A percentile compares a stretch with the other conserved stretches of the same genome.
Conservation (phyloP, 2,329 filamentous ascomycete species). For the Lachnellula suecica region DNA sequence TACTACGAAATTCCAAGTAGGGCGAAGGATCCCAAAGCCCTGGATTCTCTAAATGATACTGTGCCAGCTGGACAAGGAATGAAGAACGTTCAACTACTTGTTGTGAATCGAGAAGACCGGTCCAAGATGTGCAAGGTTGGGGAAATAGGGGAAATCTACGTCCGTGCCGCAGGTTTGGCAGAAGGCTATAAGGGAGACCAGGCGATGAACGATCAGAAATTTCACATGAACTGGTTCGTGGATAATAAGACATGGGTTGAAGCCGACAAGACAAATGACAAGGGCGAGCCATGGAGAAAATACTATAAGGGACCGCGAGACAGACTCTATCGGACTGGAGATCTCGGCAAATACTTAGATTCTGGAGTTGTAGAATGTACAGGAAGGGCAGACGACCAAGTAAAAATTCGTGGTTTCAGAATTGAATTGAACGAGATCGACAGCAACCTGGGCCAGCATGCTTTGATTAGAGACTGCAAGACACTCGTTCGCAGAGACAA, state of each 20-base stretch:
- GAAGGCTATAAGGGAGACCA: conserved; percentile 63
- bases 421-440: conserved; percentile 96
- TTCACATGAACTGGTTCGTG: conserved; percentile 35
- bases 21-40: conserved; percentile 59
- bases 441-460: conserved; percentile 72
- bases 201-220: conserved; percentile 29
- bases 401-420: conserved; percentile 94
- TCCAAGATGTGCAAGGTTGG: conserved; percentile 73
- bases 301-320: conserved; percentile 82
- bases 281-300: conserved; percentile 71
- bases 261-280: conserved; percentile 58
- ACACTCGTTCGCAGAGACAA: conserved; percentile 83
- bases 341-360: conserved; percentile 73
- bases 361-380: conserved; percentile 72
- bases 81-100: conserved; percentile 82
- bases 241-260: conserved; percentile 34
- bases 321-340: conserved; percentile 82
- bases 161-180: conserved; percentile 79
- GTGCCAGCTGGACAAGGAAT: conserved; percentile 86
- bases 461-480: conserved; percentile 77
- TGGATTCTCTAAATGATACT: conserved; percentile 68
- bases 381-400: conserved; percentile 81
- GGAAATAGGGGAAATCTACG: conserved; percentile 80
- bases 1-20: conserved; percentile 76
- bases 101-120: conserved; percentile 69